Evolutionary conservation across 768 basidiomycete genomes (phyloP).

Genomic region (Cystofilobasidium macerans): DNA sequence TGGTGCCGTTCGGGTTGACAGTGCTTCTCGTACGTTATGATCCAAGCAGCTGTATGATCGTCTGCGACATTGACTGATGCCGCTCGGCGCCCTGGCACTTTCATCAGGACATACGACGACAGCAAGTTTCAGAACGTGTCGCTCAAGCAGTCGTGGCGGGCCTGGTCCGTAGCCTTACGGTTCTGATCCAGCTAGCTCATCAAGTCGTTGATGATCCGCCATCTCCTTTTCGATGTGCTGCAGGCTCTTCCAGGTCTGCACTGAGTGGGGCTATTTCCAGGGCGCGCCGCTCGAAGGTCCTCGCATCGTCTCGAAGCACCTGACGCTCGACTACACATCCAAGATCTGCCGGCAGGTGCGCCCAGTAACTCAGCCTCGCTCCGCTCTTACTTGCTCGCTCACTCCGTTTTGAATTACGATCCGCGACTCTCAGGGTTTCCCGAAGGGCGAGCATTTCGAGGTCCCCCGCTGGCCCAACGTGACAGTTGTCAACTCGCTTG

Average conservation of each 20-base stretch:
- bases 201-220: constrained; percentile 40
- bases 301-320: constrained; percentile 63
- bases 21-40: not conserved
- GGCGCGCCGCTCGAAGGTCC: constrained; percentile 51
- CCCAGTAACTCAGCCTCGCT: not conserved
- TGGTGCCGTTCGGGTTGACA: too few species aligned
- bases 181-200: not conserved
- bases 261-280: constrained; percentile 89
- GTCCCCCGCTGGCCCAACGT: constrained; percentile 69
- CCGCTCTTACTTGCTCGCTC: not conserved
- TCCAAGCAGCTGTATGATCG: not conserved
- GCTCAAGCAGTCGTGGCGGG: constrained; percentile 64
- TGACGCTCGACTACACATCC: constrained; percentile 60
- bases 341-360: constrained; percentile 55
- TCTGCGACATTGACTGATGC: not conserved
- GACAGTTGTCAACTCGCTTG: constrained; percentile 66
- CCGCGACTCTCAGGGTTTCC: constrained; percentile 50
- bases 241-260: constrained; percentile 44
- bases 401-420: not conserved
- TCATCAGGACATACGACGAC: constrained; percentile 63
- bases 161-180: constrained; percentile 46
- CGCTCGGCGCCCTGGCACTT: too few species aligned
- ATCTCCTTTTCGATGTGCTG: not conserved
- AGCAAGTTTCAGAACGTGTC: constrained; percentile 51
- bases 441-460: constrained; percentile 59